phyloP scores from a whole-genome alignment of 257 asterid genomes.

The Penstemon davidsonii region DNA sequence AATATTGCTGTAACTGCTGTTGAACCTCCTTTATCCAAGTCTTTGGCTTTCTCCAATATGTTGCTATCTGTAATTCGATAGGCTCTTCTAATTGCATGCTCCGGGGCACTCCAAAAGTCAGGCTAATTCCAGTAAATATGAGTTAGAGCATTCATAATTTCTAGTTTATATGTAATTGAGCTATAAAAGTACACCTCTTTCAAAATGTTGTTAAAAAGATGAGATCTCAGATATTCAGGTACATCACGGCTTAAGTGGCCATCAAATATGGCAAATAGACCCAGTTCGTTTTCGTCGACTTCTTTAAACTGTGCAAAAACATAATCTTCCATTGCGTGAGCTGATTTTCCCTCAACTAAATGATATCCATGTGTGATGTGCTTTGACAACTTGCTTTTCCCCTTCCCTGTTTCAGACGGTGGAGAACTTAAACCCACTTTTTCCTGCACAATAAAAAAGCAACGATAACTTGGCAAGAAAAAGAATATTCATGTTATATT shows the following conservation, averaged over 20 bases:
- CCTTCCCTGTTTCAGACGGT: slow-evolving; percentile 60
- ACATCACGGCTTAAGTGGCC: slow-evolving; percentile 84
- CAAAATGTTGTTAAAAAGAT: slow-evolving; percentile 74
- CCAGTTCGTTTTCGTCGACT: slow-evolving; percentile 71
- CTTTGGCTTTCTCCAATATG: slow-evolving; percentile 72
- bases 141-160: neutral
- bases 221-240: slow-evolving; percentile 71
- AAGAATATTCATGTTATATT: neutral
- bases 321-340: slow-evolving; percentile 85
- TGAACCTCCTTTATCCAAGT: slow-evolving; percentile 87
- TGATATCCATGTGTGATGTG: slow-evolving; percentile 79
- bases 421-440: slow-evolving; percentile 60
- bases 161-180: neutral
- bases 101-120: slow-evolving; percentile 79
- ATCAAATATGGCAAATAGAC: slow-evolving; percentile 83
- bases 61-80: slow-evolving; percentile 63
- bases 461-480: slow-evolving; percentile 2
- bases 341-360: slow-evolving; percentile 71
- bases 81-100: slow-evolving; percentile 74
- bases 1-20: slow-evolving; percentile 93
- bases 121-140: slow-evolving; percentile 44
- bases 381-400: slow-evolving; percentile 83
- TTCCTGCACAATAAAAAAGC: slow-evolving; percentile 45
- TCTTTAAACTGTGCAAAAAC: slow-evolving; percentile 79
- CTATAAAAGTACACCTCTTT: slow-evolving; percentile 50